Evolutionary conservation across 2,329 filamentous ascomycete genomes (phyloP).

Genomic region (Cucurbitaria berberidis): DNA sequence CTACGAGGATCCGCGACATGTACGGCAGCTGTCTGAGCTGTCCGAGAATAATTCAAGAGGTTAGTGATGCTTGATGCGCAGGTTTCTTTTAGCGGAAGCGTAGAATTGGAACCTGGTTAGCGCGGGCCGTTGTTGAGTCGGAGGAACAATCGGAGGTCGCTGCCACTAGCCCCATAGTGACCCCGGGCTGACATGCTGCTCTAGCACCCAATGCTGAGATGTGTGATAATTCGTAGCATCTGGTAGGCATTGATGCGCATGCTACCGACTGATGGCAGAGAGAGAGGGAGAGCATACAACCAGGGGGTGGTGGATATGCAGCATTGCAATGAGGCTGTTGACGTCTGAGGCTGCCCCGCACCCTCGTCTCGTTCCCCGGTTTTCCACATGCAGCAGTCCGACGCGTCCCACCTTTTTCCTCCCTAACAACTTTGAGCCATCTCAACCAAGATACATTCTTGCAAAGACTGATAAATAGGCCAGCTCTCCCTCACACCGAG

Average conservation of each 20-base stretch:
- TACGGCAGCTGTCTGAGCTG: slow-evolving; percentile 38
- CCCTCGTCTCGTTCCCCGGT: slow-evolving; percentile 5
- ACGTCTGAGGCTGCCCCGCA: slow-evolving; percentile 5
- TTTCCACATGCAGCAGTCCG: slow-evolving; percentile 27
- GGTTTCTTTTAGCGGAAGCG: slow-evolving; percentile 27
- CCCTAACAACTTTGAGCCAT: no score
- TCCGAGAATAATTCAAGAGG: slow-evolving; percentile 4
- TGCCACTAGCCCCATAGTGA: slow-evolving; percentile 21
- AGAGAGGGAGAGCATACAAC: no score
- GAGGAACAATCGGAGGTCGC: slow-evolving; percentile 22
- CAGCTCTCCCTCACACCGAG: not conserved
- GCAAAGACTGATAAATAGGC: not conserved
- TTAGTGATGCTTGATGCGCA: slow-evolving; percentile 21
- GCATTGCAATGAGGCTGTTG: not conserved
- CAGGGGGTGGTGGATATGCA: no score
- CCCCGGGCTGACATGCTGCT: slow-evolving; percentile 1
- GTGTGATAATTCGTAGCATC: not conserved
- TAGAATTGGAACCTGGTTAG: slow-evolving; percentile 23
- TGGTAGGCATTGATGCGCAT: not conserved
- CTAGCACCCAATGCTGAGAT: slow-evolving; percentile 5
- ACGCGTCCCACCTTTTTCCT: not conserved
- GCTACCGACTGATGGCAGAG: not conserved
- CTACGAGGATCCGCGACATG: slow-evolving; percentile 62
- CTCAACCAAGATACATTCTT: not conserved
- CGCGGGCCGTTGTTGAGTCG: slow-evolving; percentile 11